These are phyloP conservation scores for Phytophthora hibernalis DNA, from an alignment of 352 stramenopile species.

Conservation along the genomic window DNA sequence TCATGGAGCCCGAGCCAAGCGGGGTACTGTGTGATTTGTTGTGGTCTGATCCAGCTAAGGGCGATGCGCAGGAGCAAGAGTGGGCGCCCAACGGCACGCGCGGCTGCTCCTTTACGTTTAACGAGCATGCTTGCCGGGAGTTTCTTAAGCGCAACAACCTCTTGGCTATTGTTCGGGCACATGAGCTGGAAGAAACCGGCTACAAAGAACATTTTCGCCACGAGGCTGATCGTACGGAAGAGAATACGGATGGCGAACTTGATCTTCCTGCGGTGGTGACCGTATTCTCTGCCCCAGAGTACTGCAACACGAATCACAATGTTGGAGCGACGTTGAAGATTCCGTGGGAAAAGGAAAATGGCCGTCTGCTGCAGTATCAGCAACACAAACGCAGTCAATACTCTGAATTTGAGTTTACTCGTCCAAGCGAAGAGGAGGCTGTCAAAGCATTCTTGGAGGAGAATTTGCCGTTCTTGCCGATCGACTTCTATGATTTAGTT, in stretches of 20 bases:
- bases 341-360: constrained; percentile 53
- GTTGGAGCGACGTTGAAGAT: constrained; percentile 80
- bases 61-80: constrained; percentile 46
- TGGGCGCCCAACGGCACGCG: constrained; percentile 75
- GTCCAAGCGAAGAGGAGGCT: constrained; percentile 61
- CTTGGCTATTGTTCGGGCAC: constrained; percentile 76
- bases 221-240: constrained; percentile 19
- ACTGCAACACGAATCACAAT: constrained; percentile 87
- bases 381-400: constrained; percentile 75
- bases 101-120: constrained; percentile 87
- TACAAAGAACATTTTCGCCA: constrained; percentile 77
- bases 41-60: constrained; percentile 99
- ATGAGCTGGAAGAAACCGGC: constrained; percentile 82
- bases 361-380: constrained; percentile 58
- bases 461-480: constrained; percentile 73
- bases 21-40: constrained; percentile 98
- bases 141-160: constrained; percentile 77
- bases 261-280: constrained; percentile 70
- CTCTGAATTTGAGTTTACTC: constrained; percentile 60
- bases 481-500: constrained; percentile 84
- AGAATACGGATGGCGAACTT: constrained; percentile 22
- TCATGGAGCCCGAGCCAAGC: constrained; percentile 81
- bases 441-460: constrained; percentile 60
- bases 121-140: constrained; percentile 60
- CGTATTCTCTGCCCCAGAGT: constrained; percentile 86